Percentiles rank a stretch among this genome's conserved stretches.
phyloP scores from a whole-genome alignment of 2,329 filamentous ascomycete genomes.

The Coniochaeta prunicola region DNA sequence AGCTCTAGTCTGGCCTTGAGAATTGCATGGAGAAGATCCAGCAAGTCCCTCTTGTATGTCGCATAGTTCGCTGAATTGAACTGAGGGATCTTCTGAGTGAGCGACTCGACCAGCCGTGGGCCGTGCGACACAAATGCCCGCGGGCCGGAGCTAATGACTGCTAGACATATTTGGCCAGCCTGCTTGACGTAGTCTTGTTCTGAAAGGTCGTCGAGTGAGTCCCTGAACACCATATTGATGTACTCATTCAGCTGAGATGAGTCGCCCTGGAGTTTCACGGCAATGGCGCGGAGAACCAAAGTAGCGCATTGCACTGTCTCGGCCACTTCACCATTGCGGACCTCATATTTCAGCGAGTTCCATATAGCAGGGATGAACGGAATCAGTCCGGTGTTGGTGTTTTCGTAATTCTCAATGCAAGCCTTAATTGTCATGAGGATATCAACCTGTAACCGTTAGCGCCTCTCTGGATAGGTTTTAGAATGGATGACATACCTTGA shows the following conservation, averaged over 20 bases:
- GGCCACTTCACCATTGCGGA: conserved; percentile 52
- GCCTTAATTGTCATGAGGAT: conserved; percentile 48
- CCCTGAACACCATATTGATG: conserved; percentile 39
- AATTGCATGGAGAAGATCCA: conserved; percentile 43
- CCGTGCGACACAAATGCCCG: conserved; percentile 40
- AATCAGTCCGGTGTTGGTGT: conserved; percentile 36
- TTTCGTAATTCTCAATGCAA: conserved; percentile 41
- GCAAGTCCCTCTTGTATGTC: conserved; percentile 42
- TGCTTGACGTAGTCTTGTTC: conserved; percentile 44
- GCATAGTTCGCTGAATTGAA: conserved; percentile 41
- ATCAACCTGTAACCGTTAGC: conserved; percentile 33
- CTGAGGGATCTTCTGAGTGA: conserved; percentile 43
- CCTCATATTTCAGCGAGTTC: conserved; percentile 56
- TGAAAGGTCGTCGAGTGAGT: conserved; percentile 45
- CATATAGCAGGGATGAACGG: conserved; percentile 46
- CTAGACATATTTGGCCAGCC: conserved; percentile 44
- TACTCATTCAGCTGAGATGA: conserved; percentile 24
- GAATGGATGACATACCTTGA: conserved; percentile 37
- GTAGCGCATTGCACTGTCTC: conserved; percentile 51
- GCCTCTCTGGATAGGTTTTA: neutral
- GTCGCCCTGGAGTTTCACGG: conserved; percentile 31
- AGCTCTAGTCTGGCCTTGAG: conserved; percentile 38
- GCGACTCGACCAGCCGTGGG: conserved; percentile 36
- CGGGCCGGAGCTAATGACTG: conserved; percentile 39
- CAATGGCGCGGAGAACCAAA: conserved; percentile 43